Base-by-base conservation (phyloP, 345 rosid genomes). In the Brassica carinata region DNA sequence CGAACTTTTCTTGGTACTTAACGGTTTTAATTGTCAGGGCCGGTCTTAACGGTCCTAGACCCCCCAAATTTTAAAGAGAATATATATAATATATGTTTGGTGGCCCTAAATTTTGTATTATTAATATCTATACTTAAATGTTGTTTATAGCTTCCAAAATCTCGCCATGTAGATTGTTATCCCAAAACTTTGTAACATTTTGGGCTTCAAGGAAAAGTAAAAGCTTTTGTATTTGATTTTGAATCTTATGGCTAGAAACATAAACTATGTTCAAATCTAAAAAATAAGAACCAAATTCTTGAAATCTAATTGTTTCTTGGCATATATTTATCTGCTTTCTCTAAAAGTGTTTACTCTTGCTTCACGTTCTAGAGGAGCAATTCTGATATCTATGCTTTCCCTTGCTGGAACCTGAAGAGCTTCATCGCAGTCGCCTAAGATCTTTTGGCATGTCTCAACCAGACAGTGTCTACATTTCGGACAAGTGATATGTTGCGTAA, bases 391-490 rank as follows among this genome's bases (percentile, higher is more conserved):
- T 43, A 79, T 82, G 61, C 79, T 84, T 43, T 69, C 82, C 15
- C 15, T 64, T 74, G 80, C 57, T 58, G 40, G 33, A 13, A 18
- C 73, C 27, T 81, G 81, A 57, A 29, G 48, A 69, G 76, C 76
- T 70, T 34, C 81, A 67, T 66, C 69, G 58, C 78, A 59, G 33
- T 75, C 64, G 10, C 76, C 79, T 57, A 71, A 76, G 33, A 82
- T 78, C 73, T 89, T 86, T 74, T 82, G 72, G 64, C 84, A 67
- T 3, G 84, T 85, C 29, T 86, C 82, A 31, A 83, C 78, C 30
- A 86, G 82, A 79, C 85, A 85, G 55, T 87, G 86, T 81, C 96
- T 84, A 40, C 96, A 91, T 7, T 84, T 90, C 1, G 91, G 91
- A 53, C 91, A 88, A 64, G 91, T 84, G 36, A 80, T 76, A 57